Percentiles rank a stretch among this genome's conserved stretches.
phyloP scores from a whole-genome alignment of 345 rosid genomes.

The Salix caprea region DNA sequence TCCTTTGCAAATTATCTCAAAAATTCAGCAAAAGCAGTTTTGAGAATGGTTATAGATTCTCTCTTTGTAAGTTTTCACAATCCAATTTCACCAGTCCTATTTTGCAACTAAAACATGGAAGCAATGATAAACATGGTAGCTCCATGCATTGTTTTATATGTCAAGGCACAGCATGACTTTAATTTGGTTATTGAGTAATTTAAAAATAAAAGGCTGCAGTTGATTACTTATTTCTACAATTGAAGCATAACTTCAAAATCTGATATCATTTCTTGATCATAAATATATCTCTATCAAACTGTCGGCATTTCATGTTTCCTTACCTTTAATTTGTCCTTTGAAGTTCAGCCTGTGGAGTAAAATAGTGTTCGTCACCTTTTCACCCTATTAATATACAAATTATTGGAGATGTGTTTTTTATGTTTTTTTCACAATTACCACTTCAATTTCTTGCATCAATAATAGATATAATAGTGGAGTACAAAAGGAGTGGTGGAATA shows the following conservation, averaged over 20 bases:
- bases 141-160: neutral
- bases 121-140: neutral
- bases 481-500: neutral
- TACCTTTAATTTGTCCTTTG: neutral
- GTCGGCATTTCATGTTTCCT: neutral
- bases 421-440: neutral
- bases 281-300: neutral
- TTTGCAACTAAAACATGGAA: neutral
- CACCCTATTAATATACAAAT: neutral
- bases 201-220: neutral
- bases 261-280: neutral
- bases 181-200: neutral
- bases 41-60: neutral
- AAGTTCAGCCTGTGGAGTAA: neutral
- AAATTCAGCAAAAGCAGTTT: neutral
- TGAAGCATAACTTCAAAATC: neutral
- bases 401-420: too few species aligned
- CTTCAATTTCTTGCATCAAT: neutral
- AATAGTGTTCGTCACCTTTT: neutral
- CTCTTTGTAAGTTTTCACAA: neutral
- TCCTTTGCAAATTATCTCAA: neutral
- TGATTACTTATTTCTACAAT: neutral
- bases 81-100: neutral
- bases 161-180: neutral
- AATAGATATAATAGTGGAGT: neutral